These are phyloP conservation scores for Trichoderma lentiforme DNA, from an alignment of 2,329 filamentous ascomycete genomes.

Conservation along the genomic window DNA sequence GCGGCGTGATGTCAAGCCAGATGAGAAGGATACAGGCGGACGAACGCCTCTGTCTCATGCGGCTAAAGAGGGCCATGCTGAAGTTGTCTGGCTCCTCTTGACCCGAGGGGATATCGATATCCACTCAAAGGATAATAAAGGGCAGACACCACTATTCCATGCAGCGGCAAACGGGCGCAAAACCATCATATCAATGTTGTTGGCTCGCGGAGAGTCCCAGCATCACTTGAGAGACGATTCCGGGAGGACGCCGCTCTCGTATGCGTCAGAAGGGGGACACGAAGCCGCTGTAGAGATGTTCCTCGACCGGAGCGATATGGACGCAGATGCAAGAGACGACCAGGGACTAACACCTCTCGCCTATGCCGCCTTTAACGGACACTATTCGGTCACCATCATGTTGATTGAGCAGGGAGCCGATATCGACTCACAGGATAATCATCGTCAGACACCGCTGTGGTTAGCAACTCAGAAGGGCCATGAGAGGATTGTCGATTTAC, in stretches of 20 bases:
- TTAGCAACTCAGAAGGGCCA: not conserved
- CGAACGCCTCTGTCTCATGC: not conserved
- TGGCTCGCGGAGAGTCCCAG: not conserved
- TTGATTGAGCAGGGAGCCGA: not conserved
- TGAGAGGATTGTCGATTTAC: not conserved
- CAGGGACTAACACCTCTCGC: not conserved
- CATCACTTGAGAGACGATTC: not conserved
- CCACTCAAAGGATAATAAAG: not conserved
- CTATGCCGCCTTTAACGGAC: not conserved
- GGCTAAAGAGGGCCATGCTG: not conserved
- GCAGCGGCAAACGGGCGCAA: not conserved
- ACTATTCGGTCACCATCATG: not conserved
- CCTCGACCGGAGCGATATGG: not conserved
- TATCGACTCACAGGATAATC: not conserved
- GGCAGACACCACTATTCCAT: not conserved
- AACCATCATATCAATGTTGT: not conserved
- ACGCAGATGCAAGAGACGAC: not conserved
- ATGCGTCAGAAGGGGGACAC: not conserved
- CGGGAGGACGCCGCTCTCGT: not conserved
- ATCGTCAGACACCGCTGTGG: not conserved
- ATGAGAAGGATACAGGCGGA: not conserved
- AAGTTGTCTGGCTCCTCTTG: not conserved
- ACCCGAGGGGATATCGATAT: not conserved
- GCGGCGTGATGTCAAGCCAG: not conserved
- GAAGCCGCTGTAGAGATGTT: not conserved